Evolutionary conservation across 2,329 filamentous ascomycete species (phyloP).

Genomic region (Zymoseptoria crescenta): DNA sequence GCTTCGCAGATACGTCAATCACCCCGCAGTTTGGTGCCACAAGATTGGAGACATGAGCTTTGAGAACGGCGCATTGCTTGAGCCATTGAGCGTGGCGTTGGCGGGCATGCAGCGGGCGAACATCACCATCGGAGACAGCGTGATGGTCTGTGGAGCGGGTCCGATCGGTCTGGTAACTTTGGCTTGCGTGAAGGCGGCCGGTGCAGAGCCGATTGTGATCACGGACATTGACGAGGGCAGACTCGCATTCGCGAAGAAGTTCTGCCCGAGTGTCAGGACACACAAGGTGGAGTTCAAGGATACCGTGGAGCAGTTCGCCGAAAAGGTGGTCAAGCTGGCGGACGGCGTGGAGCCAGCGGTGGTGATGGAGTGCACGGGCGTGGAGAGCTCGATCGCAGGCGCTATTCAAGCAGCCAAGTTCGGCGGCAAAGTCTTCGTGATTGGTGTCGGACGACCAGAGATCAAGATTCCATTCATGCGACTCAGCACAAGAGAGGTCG

Average conservation of each 20-base stretch:
- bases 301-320: slow-evolving; percentile 63
- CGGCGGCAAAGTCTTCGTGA: slow-evolving; percentile 93
- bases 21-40: slow-evolving; percentile 91
- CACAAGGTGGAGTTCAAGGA: slow-evolving; percentile 63
- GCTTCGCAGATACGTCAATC: slow-evolving; percentile 86
- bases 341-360: slow-evolving; percentile 74
- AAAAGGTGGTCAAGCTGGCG: slow-evolving; percentile 60
- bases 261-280: slow-evolving; percentile 71
- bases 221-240: slow-evolving; percentile 89
- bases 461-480: slow-evolving; percentile 96
- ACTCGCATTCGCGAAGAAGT: slow-evolving; percentile 72
- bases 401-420: slow-evolving; percentile 90
- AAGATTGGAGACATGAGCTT: slow-evolving; percentile 89
- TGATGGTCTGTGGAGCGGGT: slow-evolving; percentile 84
- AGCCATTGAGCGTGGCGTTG: slow-evolving; percentile 82
- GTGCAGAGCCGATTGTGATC: slow-evolving; percentile 83
- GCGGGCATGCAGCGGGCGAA: slow-evolving; percentile 79
- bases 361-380: slow-evolving; percentile 87
- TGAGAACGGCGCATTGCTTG: slow-evolving; percentile 83
- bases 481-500: slow-evolving; percentile 81
- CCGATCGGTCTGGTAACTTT: slow-evolving; percentile 89
- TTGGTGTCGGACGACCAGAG: slow-evolving; percentile 90
- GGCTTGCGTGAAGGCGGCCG: slow-evolving; percentile 75
- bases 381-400: slow-evolving; percentile 77
- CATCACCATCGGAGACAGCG: slow-evolving; percentile 74